Conservation (phyloP, 371 early-diverging fungal genomes). For the Mucor saturninus region DNA sequence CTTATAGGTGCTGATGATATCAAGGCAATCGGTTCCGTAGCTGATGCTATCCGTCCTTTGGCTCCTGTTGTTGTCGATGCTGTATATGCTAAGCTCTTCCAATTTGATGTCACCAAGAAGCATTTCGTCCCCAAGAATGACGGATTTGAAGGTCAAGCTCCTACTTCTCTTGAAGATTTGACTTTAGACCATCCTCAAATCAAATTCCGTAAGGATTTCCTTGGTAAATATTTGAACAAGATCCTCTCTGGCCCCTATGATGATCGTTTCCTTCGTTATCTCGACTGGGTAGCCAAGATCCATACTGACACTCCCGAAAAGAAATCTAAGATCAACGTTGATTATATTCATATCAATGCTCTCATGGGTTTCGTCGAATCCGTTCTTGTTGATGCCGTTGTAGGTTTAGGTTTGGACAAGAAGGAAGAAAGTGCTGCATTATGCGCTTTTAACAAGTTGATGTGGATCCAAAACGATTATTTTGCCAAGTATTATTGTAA, state of each 20-base stretch:
- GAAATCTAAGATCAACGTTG: slow-evolving; percentile 80
- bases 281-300: slow-evolving; percentile 80
- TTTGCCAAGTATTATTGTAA: slow-evolving; percentile 81
- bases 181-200: slow-evolving; percentile 71
- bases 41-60: slow-evolving; percentile 65
- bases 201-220: slow-evolving; percentile 82
- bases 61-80: slow-evolving; percentile 83
- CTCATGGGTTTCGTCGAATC: slow-evolving; percentile 76
- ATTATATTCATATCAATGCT: slow-evolving; percentile 82
- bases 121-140: slow-evolving; percentile 70
- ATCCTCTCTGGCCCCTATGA: slow-evolving; percentile 79
- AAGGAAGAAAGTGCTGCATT: slow-evolving; percentile 63
- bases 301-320: slow-evolving; percentile 72
- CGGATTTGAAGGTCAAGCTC: slow-evolving; percentile 62
- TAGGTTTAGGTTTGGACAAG: slow-evolving; percentile 63
- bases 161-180: slow-evolving; percentile 52
- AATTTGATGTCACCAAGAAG: slow-evolving; percentile 69
- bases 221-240: slow-evolving; percentile 74
- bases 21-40: slow-evolving; percentile 69
- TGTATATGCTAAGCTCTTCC: slow-evolving; percentile 67
- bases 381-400: slow-evolving; percentile 66
- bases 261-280: slow-evolving; percentile 72
- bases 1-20: slow-evolving; percentile 39
- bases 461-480: slow-evolving; percentile 90
- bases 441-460: slow-evolving; percentile 80